A percentile compares a stretch with the other conserved stretches of the same genome.
Evolutionary conservation across 495 filamentous ascomycete genomes (phyloP).

Genomic region (Penicillium chermesinum): DNA sequence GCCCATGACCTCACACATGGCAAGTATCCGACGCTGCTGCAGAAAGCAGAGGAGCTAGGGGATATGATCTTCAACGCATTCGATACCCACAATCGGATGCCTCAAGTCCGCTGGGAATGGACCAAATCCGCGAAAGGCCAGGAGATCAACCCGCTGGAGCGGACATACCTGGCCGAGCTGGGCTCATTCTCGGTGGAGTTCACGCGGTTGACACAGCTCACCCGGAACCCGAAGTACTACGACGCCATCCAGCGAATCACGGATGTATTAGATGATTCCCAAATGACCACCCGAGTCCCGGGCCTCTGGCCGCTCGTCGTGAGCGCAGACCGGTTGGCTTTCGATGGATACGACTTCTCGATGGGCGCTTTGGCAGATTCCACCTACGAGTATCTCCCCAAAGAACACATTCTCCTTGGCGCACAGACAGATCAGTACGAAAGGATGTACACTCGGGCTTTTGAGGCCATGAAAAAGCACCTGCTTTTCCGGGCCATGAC

Average conservation of each 20-base stretch:
- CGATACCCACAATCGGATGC: slow-evolving; percentile 95
- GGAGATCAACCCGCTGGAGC: slow-evolving; percentile 35
- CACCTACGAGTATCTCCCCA: slow-evolving; percentile 96
- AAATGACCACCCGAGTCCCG: slow-evolving; percentile 61
- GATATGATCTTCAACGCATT: slow-evolving; percentile 88
- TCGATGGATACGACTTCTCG: slow-evolving; percentile 54
- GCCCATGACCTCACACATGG: slow-evolving; percentile 75
- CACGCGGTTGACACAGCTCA: slow-evolving; percentile 86
- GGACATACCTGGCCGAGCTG: slow-evolving; percentile 68
- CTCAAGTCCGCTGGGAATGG: slow-evolving; percentile 55
- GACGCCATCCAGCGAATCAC: slow-evolving; percentile 90
- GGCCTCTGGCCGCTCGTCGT: slow-evolving; percentile 81
- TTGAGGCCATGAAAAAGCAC: slow-evolving; percentile 65
- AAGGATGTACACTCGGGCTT: slow-evolving; percentile 69
- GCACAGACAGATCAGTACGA: slow-evolving; percentile 72
- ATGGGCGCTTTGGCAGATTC: slow-evolving; percentile 90
- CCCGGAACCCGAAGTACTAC: slow-evolving; percentile 78
- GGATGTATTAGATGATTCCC: slow-evolving; percentile 68
- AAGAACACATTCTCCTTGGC: slow-evolving; percentile 70
- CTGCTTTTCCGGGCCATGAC: slow-evolving; percentile 81
- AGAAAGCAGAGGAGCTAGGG: slow-evolving; percentile 81
- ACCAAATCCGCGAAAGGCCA: slow-evolving; percentile 36
- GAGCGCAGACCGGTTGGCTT: slow-evolving; percentile 52
- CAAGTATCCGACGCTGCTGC: slow-evolving; percentile 62
- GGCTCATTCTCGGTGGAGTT: slow-evolving; percentile 89